Evolutionary conservation across 176 grass and related monocot genomes (phyloP).

Genomic region (Lolium perenne): DNA sequence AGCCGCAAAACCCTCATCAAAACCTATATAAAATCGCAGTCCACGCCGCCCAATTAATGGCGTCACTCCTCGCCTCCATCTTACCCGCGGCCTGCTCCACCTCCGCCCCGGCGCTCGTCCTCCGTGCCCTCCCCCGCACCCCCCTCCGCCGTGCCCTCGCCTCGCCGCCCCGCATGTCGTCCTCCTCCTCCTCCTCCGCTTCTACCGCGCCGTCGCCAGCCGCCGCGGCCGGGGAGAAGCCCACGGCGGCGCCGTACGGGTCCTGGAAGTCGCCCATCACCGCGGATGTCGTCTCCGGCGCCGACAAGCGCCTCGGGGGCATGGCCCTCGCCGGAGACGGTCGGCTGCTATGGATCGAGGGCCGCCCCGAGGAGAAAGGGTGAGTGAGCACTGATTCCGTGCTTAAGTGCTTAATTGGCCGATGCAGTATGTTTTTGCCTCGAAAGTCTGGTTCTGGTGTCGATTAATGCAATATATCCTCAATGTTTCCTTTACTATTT

Average conservation of each 20-base stretch:
- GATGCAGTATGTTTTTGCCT: neutral
- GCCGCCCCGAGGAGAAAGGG: slow-evolving; percentile 65
- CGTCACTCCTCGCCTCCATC: slow-evolving; percentile 32
- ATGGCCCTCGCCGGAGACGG: slow-evolving; percentile 51
- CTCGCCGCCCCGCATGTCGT: slow-evolving; percentile 36
- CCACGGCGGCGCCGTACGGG: slow-evolving; percentile 49
- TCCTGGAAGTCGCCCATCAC: slow-evolving; percentile 65
- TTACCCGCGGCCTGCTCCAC: slow-evolving; percentile 18
- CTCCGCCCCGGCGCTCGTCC: slow-evolving; percentile 21
- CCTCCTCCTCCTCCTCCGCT: neutral
- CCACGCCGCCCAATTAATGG: neutral
- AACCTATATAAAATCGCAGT: slow-evolving; percentile 25
- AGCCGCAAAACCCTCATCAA: slow-evolving; percentile 17
- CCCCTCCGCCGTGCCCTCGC: slow-evolving; percentile 11
- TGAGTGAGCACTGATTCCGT: slow-evolving; percentile 20
- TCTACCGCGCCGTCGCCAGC: neutral
- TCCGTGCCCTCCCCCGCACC: slow-evolving; percentile 19
- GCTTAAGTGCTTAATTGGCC: neutral
- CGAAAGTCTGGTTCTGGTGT: neutral
- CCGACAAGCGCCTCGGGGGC: slow-evolving; percentile 49
- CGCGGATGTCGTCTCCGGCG: slow-evolving; percentile 55
- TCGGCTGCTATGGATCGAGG: slow-evolving; percentile 59
- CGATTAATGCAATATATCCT: too few species aligned
- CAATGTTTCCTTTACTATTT: neutral
- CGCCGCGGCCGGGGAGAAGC: slow-evolving; percentile 24